Percentiles rank a stretch among this genome's conserved stretches.
Evolutionary conservation across 331 rosid genomes (phyloP).

Genomic region (Phaseolus coccineus): DNA sequence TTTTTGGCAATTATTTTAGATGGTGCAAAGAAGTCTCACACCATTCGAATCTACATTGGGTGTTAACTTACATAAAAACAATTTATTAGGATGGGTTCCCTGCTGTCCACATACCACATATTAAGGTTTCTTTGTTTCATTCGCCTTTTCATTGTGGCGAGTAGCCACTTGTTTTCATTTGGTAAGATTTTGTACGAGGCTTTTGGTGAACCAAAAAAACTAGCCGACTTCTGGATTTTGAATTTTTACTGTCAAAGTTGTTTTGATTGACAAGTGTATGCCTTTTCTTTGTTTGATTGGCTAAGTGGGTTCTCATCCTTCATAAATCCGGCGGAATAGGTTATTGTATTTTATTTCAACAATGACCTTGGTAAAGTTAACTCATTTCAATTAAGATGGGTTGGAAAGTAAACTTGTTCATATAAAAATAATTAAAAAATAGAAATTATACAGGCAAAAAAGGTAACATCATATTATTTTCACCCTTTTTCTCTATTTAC

Average conservation of each 20-base stretch:
- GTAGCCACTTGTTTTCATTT: conserved; percentile 24
- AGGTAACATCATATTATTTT: background rate
- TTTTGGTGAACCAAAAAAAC: conserved; percentile 33
- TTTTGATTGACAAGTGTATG: background rate
- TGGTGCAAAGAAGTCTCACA: conserved; percentile 22
- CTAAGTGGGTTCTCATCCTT: background rate
- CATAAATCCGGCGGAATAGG: background rate
- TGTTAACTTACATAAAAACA: conserved; percentile 42
- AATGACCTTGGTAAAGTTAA: background rate
- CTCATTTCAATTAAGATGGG: background rate
- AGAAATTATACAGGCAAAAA: background rate
- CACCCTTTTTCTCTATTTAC: no score
- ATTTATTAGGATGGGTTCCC: conserved; percentile 29
- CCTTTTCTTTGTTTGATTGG: background rate
- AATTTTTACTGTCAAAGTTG: background rate
- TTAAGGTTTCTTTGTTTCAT: conserved; percentile 1
- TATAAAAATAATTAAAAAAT: background rate
- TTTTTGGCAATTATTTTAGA: conserved; percentile 33
- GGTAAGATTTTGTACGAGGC: conserved; percentile 35
- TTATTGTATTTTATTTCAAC: background rate
- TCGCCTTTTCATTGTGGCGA: conserved; percentile 9
- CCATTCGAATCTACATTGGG: background rate
- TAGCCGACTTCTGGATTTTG: conserved; percentile 17
- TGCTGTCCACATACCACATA: background rate
- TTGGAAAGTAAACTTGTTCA: background rate